Conservation (phyloP, 2,329 filamentous ascomycete genomes). For the Penicillium brevicompactum region DNA sequence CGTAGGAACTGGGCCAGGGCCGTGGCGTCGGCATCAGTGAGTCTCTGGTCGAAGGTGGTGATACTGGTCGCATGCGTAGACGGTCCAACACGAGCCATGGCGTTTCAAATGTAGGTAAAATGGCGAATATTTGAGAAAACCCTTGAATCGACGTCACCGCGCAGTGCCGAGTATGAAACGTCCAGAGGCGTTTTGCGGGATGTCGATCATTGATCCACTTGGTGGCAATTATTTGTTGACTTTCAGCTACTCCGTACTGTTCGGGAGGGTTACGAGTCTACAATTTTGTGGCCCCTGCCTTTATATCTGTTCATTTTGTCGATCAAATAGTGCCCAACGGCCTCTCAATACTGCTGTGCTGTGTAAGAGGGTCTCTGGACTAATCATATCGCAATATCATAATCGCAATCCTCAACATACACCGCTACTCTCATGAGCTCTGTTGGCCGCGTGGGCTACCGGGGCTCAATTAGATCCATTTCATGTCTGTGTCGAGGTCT, state of each 20-base stretch:
- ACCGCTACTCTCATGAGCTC: not conserved
- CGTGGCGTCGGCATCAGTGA: slow-evolving; percentile 17
- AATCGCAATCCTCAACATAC: not conserved
- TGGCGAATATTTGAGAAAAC: not conserved
- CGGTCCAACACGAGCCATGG: slow-evolving; percentile 12
- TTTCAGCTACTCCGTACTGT: not conserved
- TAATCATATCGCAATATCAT: not conserved
- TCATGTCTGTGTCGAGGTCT: too few species aligned
- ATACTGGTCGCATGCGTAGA: slow-evolving; percentile 26
- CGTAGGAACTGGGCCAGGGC: slow-evolving; percentile 14
- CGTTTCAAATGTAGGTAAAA: not conserved
- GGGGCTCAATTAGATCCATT: too few species aligned
- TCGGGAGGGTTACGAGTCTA: too few species aligned
- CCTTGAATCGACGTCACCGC: slow-evolving; percentile 9
- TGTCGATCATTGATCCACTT: slow-evolving; percentile 21
- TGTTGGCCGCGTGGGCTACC: not conserved
- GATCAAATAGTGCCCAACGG: too few species aligned
- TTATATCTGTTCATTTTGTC: too few species aligned
- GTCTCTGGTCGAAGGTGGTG: slow-evolving; percentile 26
- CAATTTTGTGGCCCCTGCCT: too few species aligned
- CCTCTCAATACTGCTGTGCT: not conserved
- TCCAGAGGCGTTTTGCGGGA: slow-evolving; percentile 2
- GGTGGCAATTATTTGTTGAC: slow-evolving; percentile 7
- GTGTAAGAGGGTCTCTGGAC: not conserved
- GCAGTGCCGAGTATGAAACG: slow-evolving; percentile 3